Conservation (phyloP, 2,329 filamentous ascomycete genomes). For the Nannizziopsis arthrosporioides region DNA sequence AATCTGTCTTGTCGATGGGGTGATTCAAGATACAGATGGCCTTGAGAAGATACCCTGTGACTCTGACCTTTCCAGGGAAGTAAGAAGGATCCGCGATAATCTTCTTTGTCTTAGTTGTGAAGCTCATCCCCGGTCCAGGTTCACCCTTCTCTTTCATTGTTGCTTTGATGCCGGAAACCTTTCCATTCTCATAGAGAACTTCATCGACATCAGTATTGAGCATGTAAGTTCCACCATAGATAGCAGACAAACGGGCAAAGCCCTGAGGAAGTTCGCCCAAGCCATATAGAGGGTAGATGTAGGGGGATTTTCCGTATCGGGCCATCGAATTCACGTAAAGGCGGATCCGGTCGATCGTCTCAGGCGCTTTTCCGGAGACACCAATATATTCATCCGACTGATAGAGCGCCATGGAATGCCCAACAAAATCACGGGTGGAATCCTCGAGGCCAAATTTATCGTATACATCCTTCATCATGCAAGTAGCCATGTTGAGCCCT, state of each 20-base stretch:
- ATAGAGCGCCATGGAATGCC: constrained; percentile 96
- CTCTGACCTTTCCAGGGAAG: constrained; percentile 79
- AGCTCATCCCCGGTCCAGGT: constrained; percentile 65
- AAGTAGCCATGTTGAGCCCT: constrained; percentile 68
- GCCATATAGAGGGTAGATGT: constrained; percentile 98
- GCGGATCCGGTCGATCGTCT: constrained; percentile 81
- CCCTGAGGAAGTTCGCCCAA: constrained; percentile 94
- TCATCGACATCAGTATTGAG: constrained; percentile 92
- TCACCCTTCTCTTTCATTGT: constrained; percentile 86
- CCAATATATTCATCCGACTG: constrained; percentile 79
- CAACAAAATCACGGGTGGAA: constrained; percentile 86
- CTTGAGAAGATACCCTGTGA: constrained; percentile 81
- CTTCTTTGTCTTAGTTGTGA: constrained; percentile 90
- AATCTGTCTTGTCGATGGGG: constrained; percentile 77
- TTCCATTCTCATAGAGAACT: constrained; percentile 65
- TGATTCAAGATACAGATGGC: constrained; percentile 97
- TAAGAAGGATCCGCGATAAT: constrained; percentile 95
- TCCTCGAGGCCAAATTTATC: constrained; percentile 93
- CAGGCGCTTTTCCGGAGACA: constrained; percentile 59
- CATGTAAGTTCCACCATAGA: constrained; percentile 99
- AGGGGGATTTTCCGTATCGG: constrained; percentile 94
- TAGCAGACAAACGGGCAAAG: constrained; percentile 91
- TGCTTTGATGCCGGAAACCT: constrained; percentile 91
- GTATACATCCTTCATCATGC: constrained; percentile 96
- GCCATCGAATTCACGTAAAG: constrained; percentile 97